Percentiles rank a stretch among this genome's conserved stretches.
Evolutionary conservation across 192 early-diverging fungal species (phyloP).

Genomic region (Backusella australiensis): DNA sequence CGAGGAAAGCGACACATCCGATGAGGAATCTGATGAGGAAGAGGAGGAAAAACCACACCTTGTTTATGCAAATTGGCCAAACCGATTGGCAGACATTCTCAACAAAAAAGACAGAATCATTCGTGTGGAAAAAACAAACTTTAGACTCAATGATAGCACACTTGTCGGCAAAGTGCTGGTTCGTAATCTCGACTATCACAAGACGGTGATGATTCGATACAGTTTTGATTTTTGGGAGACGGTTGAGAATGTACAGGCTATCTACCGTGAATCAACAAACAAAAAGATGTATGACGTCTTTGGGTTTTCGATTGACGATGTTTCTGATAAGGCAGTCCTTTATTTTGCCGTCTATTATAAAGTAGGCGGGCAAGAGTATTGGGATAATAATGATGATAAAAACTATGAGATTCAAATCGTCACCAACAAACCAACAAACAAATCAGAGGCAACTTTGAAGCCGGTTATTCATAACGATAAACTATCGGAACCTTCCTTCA

Average conservation of each 20-base stretch:
- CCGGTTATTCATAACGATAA: not conserved
- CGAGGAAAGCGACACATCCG: not conserved
- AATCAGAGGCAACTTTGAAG: not conserved
- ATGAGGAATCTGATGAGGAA: not conserved
- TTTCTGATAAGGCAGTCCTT: constrained; percentile 41
- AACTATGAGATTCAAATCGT: constrained; percentile 73
- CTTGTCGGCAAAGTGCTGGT: constrained; percentile 63
- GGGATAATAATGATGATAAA: constrained; percentile 89
- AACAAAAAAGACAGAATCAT: constrained; percentile 5
- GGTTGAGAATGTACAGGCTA: constrained; percentile 60
- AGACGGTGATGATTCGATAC: constrained; percentile 72
- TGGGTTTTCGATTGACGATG: constrained; percentile 36
- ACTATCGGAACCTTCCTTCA: not conserved
- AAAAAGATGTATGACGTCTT: constrained; percentile 60
- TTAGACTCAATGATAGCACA: not conserved
- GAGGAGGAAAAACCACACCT: not conserved
- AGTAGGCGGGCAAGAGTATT: constrained; percentile 69
- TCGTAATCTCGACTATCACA: constrained; percentile 85
- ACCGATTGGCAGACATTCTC: constrained; percentile 1
- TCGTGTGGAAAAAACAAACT: not conserved
- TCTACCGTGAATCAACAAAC: constrained; percentile 49
- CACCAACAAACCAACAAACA: not conserved
- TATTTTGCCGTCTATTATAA: constrained; percentile 69
- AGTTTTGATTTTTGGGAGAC: constrained; percentile 84
- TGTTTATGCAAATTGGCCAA: constrained; percentile 8